Percentiles rank a stretch among this genome's conserved stretches.
These are phyloP conservation scores for Darksidea phi DNA, from an alignment of 495 filamentous ascomycete species.

Conservation along the genomic window DNA sequence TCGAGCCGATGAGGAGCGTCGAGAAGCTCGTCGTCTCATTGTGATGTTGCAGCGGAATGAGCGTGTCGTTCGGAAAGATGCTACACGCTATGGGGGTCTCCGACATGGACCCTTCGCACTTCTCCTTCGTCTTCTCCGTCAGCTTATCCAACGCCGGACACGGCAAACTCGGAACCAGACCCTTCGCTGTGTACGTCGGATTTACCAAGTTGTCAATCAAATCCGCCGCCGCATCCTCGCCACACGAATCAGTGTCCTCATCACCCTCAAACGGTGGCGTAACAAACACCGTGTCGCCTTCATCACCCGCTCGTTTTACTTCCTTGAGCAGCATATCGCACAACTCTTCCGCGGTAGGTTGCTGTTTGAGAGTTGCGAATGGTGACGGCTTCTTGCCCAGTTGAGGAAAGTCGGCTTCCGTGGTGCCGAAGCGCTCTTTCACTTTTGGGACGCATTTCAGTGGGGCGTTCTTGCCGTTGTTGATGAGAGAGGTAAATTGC, in stretches of 20 bases:
- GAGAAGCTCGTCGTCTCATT: conserved; percentile 3
- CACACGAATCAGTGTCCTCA: not conserved
- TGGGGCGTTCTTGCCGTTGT: not conserved
- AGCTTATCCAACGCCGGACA: not conserved
- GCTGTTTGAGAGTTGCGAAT: not conserved
- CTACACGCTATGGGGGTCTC: not conserved
- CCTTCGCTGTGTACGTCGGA: not conserved
- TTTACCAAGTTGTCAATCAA: not conserved
- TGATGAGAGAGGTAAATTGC: not conserved
- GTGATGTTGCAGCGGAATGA: conserved; percentile 4
- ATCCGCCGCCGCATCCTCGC: not conserved
- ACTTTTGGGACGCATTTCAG: not conserved
- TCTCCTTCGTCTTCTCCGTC: not conserved
- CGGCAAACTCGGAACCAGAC: not conserved
- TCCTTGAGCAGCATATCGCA: not conserved
- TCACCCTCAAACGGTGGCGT: not conserved
- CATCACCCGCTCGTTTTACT: not conserved
- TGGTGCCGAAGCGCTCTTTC: not conserved
- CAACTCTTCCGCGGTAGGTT: not conserved
- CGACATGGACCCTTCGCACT: not conserved
- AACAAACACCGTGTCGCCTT: not conserved
- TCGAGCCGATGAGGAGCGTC: not conserved
- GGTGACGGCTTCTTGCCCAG: not conserved
- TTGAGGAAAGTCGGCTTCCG: not conserved
- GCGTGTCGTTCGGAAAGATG: not conserved